Conservation (phyloP, 768 basidiomycete genomes). For the Lactifluus echinatus region DNA sequence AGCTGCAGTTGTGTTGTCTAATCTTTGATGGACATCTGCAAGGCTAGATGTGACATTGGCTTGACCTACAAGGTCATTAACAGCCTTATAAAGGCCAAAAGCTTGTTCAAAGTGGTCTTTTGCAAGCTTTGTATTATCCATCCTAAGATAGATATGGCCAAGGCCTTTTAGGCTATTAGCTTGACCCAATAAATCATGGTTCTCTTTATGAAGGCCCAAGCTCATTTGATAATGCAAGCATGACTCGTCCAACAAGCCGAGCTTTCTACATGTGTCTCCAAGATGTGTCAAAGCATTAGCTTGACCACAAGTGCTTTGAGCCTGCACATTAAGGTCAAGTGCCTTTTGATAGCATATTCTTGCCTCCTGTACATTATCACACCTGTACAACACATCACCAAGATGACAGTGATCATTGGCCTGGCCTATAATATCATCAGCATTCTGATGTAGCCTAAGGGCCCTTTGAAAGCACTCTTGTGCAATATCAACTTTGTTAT, state of each 20-base stretch:
- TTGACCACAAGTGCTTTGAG: slow-evolving; percentile 1
- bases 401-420: slow-evolving; percentile 14
- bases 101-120: slow-evolving; percentile 7
- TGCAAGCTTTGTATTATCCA: slow-evolving; percentile 1
- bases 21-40: slow-evolving; percentile 10
- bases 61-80: slow-evolving; percentile 14
- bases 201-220: background rate
- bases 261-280: slow-evolving; percentile 9
- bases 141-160: slow-evolving; percentile 4
- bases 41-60: slow-evolving; percentile 11
- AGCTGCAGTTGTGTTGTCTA: background rate
- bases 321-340: background rate
- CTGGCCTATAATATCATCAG: slow-evolving; percentile 8
- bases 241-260: slow-evolving; percentile 5
- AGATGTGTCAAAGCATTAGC: slow-evolving; percentile 16
- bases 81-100: background rate
- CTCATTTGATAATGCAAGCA: background rate
- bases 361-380: slow-evolving; percentile 4
- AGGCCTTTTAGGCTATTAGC: slow-evolving; percentile 15
- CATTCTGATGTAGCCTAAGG: background rate
- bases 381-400: slow-evolving; percentile 8
- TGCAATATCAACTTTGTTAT: background rate
- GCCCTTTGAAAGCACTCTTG: background rate
- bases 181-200: slow-evolving; percentile 5
- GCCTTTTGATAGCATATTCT: slow-evolving; percentile 1